phyloP scores from a whole-genome alignment of 2,329 filamentous ascomycete species.

The Fusarium armeniacum region DNA sequence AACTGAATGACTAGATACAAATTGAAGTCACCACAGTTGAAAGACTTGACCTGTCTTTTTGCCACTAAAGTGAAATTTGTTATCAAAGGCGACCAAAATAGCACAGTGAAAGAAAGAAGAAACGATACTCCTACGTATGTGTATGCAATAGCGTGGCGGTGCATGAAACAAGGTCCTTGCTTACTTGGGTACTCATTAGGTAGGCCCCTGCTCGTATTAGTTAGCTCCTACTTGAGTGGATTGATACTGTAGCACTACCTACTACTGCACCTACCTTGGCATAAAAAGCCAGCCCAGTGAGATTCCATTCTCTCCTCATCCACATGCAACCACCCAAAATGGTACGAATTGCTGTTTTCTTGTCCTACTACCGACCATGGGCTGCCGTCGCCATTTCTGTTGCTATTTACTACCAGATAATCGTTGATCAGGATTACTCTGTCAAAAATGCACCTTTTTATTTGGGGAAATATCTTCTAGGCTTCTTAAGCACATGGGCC shows the following conservation, averaged over 20 bases:
- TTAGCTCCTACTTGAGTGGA: slow-evolving; percentile 5
- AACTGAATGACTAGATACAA: too few species aligned
- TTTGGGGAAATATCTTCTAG: slow-evolving; percentile 1
- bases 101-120: not conserved
- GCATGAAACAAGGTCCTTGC: slow-evolving; percentile 16
- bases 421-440: not conserved
- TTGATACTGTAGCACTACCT: not conserved
- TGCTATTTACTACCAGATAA: slow-evolving; percentile 1
- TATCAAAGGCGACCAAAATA: not conserved
- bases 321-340: slow-evolving; percentile 9
- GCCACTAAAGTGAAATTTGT: not conserved
- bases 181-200: not conserved
- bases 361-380: slow-evolving; percentile 36
- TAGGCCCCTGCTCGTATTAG: not conserved
- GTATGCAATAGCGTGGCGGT: slow-evolving; percentile 1
- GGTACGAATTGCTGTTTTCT: slow-evolving; percentile 17
- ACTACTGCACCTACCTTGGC: not conserved
- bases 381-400: slow-evolving; percentile 3
- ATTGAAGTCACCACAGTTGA: not conserved
- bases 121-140: not conserved
- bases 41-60: not conserved
- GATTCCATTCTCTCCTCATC: slow-evolving; percentile 13
- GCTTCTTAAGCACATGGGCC: slow-evolving; percentile 21
- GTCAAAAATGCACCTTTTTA: slow-evolving; percentile 9
- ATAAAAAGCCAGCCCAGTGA: slow-evolving; percentile 25